A percentile compares a stretch with the other conserved stretches of the same genome.
phyloP scores from a whole-genome alignment of 2,329 filamentous ascomycete genomes.

The Neopestalotiopsis clavispora region DNA sequence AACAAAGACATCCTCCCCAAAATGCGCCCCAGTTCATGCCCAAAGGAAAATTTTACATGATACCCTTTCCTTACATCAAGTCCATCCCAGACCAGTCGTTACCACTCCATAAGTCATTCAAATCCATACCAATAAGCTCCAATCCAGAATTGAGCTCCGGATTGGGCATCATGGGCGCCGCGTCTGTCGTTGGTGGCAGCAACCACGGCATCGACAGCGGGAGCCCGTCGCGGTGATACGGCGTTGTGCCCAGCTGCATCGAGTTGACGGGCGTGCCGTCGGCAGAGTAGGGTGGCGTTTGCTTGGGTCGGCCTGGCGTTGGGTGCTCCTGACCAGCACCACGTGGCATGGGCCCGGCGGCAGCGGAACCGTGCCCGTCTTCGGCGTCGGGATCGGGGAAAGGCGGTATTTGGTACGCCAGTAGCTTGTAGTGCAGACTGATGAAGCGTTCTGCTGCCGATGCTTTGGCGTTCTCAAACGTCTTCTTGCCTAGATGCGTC shows the following conservation, averaged over 20 bases:
- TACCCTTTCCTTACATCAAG: constrained; percentile 18
- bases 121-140: constrained; percentile 56
- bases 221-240: constrained; percentile 30
- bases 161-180: constrained; percentile 45
- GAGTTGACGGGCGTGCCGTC: constrained; percentile 22
- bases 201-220: constrained; percentile 39
- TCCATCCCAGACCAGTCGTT: constrained; percentile 39
- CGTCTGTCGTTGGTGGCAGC: constrained; percentile 31
- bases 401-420: constrained; percentile 57
- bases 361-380: constrained; percentile 19
- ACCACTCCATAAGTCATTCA: constrained; percentile 59
- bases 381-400: constrained; percentile 35
- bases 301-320: constrained; percentile 31
- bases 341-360: constrained; percentile 27
- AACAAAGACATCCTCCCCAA: background rate
- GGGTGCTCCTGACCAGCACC: background rate
- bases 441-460: constrained; percentile 64
- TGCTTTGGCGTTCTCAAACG: constrained; percentile 61
- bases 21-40: background rate
- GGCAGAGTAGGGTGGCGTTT: constrained; percentile 47
- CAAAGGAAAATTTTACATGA: background rate
- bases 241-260: constrained; percentile 27
- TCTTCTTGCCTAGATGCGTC: constrained; percentile 62
- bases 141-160: constrained; percentile 53
- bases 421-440: constrained; percentile 60